A percentile compares a stretch with the other conserved stretches of the same genome.
Evolutionary conservation across 495 filamentous ascomycete species (phyloP).

Genomic region (Tuber melanosporum): DNA sequence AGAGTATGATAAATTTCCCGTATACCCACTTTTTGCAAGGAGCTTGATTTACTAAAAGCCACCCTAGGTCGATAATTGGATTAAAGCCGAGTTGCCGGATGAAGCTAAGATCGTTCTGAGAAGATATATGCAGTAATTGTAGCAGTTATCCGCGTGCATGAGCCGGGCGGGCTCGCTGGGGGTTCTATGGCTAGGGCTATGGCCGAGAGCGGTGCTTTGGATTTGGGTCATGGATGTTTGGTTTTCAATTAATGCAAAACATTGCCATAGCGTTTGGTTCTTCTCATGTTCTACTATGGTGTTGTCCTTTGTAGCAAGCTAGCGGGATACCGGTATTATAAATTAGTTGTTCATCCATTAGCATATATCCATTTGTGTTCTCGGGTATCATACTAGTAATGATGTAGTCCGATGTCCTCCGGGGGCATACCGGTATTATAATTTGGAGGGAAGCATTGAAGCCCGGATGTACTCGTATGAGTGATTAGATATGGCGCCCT

Average conservation of each 20-base stretch:
- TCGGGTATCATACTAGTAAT: neutral
- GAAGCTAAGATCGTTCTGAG: constrained; percentile 34
- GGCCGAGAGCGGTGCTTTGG: neutral
- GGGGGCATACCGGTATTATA: neutral
- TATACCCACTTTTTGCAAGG: neutral
- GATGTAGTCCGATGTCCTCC: neutral
- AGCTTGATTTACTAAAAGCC: neutral
- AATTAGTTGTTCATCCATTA: neutral
- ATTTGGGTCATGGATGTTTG: neutral
- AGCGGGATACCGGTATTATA: neutral
- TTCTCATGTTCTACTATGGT: neutral
- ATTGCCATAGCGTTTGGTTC: neutral
- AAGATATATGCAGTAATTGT: constrained; percentile 37
- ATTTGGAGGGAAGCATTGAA: neutral
- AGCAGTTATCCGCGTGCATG: neutral
- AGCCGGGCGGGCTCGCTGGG: neutral
- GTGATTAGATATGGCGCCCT: neutral
- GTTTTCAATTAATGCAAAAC: neutral
- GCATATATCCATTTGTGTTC: neutral
- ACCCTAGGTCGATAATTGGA: constrained; percentile 32
- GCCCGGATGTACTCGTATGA: neutral
- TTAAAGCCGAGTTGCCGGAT: constrained; percentile 34
- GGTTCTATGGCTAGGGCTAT: neutral
- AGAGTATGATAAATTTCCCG: constrained; percentile 16
- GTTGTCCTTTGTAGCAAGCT: neutral